phyloP scores from a whole-genome alignment of 2,329 filamentous ascomycete species.

The Cladosporium sp. region DNA sequence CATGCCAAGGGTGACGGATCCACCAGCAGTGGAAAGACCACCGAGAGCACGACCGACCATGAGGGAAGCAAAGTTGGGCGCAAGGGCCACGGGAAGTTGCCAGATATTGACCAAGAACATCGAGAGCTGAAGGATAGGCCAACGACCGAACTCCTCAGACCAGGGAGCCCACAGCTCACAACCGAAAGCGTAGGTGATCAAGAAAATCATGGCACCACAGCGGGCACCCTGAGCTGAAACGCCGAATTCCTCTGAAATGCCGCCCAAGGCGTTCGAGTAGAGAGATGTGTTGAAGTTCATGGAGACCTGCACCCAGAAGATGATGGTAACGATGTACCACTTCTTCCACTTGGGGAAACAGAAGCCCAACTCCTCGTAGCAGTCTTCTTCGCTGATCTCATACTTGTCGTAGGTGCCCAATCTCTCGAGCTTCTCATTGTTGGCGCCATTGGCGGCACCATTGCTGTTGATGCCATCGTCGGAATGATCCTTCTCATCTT shows the following conservation, averaged over 20 bases:
- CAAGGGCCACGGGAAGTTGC: slow-evolving; percentile 47
- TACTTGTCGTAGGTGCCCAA: slow-evolving; percentile 40
- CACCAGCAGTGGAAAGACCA: slow-evolving; percentile 60
- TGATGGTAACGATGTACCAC: slow-evolving; percentile 49
- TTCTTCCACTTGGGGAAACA: slow-evolving; percentile 49
- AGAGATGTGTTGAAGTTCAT: slow-evolving; percentile 59
- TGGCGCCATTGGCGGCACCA: slow-evolving; percentile 11
- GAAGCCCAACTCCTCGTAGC: slow-evolving; percentile 49
- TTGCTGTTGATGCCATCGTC: slow-evolving; percentile 14
- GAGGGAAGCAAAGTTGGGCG: slow-evolving; percentile 43
- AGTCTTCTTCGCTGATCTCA: slow-evolving; percentile 47
- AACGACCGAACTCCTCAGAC: slow-evolving; percentile 53
- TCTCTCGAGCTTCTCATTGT: slow-evolving; percentile 25
- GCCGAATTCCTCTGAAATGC: slow-evolving; percentile 43
- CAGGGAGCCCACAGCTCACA: slow-evolving; percentile 52
- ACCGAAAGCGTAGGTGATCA: slow-evolving; percentile 50
- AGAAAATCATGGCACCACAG: slow-evolving; percentile 47
- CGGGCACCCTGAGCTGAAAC: slow-evolving; percentile 46
- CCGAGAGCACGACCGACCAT: slow-evolving; percentile 48
- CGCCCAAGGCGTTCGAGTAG: slow-evolving; percentile 49
- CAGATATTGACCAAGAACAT: slow-evolving; percentile 53
- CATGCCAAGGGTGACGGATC: slow-evolving; percentile 63
- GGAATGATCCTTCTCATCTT: slow-evolving; percentile 18
- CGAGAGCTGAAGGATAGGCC: slow-evolving; percentile 48
- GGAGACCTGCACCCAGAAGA: slow-evolving; percentile 53